phyloP scores from a whole-genome alignment of 805 yeast species.

The Cyberlindnera bimundalis region DNA sequence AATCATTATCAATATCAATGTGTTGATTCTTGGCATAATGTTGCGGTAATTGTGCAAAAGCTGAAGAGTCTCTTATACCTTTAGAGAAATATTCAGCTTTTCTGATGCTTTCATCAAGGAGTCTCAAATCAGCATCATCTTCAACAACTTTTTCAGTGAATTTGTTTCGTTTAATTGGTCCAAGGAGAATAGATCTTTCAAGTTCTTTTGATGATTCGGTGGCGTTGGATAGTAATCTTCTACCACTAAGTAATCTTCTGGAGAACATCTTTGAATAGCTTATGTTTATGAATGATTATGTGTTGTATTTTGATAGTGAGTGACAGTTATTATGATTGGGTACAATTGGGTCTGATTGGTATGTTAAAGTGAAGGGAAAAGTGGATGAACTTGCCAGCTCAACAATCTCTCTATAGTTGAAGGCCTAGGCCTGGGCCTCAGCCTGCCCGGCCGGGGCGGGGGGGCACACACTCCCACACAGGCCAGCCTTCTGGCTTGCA shows the following conservation, averaged over 20 bases:
- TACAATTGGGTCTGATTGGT: too few species aligned
- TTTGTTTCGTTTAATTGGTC: constrained; percentile 3
- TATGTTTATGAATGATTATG: too few species aligned
- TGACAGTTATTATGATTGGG: too few species aligned
- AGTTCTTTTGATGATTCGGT: constrained; percentile 24
- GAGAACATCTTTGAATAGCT: too few species aligned
- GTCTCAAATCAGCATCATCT: constrained; percentile 17
- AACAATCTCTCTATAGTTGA: too few species aligned
- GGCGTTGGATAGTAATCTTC: constrained; percentile 20
- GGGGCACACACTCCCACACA: too few species aligned
- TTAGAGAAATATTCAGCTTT: constrained; percentile 25
- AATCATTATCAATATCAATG: constrained; percentile 41
- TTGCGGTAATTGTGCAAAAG: constrained; percentile 41
- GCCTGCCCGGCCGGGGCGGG: too few species aligned
- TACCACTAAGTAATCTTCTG: too few species aligned
- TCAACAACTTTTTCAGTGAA: neutral
- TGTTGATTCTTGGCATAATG: constrained; percentile 59
- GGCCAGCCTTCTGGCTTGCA: too few species aligned
- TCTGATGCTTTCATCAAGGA: constrained; percentile 26
- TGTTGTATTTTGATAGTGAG: too few species aligned
- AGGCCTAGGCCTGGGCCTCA: too few species aligned
- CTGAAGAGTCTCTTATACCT: constrained; percentile 18
- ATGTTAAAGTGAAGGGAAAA: neutral
- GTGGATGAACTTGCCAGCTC: too few species aligned
- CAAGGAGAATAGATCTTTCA: constrained; percentile 24